Percentiles rank a stretch among this genome's conserved stretches.
Conservation (phyloP, 2,329 filamentous ascomycete species). For the Xylariaceae sp. region DNA sequence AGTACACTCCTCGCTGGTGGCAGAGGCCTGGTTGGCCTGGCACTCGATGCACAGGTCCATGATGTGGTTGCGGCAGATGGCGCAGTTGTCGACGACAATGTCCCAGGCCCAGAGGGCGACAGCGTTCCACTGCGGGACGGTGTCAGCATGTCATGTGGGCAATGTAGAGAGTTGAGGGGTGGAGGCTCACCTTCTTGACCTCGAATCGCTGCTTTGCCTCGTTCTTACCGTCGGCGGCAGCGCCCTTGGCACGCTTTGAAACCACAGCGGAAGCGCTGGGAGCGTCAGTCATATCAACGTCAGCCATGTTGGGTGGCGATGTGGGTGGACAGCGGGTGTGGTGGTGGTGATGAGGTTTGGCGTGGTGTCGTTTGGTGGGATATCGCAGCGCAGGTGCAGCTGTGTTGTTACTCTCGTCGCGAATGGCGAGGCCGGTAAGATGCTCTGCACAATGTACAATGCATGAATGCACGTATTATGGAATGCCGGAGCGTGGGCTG, state of each 20-base stretch:
- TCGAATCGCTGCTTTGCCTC: constrained; percentile 94
- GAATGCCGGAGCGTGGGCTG: no score
- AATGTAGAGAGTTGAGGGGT: neutral
- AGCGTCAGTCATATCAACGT: constrained; percentile 95
- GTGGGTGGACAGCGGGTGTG: neutral
- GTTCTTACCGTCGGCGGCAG: constrained; percentile 47
- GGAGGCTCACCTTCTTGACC: constrained; percentile 86
- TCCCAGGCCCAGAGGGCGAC: constrained; percentile 99
- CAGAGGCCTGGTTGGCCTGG: constrained; percentile 96
- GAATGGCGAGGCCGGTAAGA: no score
- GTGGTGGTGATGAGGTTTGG: neutral
- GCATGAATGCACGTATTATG: no score
- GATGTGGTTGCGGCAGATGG: constrained; percentile 98
- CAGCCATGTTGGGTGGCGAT: constrained; percentile 64
- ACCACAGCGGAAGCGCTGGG: constrained; percentile 50
- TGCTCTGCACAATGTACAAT: no score
- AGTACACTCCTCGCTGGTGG: constrained; percentile 96
- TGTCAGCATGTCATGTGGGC: constrained; percentile 15
- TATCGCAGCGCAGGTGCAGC: neutral
- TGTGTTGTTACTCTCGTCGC: neutral
- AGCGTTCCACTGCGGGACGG: constrained; percentile 78
- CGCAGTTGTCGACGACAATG: constrained; percentile 98
- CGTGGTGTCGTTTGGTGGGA: neutral
- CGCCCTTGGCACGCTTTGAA: constrained; percentile 46
- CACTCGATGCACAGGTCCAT: constrained; percentile 99